Evolutionary conservation across 2,329 filamentous ascomycete genomes (phyloP), one percentile per base, ranked within the genome.

Genomic region (Ciborinia camelliae): DNA sequence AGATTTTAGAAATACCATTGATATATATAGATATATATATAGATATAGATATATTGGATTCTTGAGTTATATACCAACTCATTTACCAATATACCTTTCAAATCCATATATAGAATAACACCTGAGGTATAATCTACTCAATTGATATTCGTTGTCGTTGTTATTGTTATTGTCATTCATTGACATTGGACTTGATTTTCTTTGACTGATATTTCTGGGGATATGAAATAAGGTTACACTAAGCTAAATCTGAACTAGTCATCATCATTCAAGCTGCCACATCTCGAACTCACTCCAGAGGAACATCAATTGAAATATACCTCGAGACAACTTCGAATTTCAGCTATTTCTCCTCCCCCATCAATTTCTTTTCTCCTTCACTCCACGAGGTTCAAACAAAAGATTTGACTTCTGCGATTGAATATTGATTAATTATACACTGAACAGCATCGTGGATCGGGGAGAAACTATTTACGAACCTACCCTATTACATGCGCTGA

Each of bases 401-500:
- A 47, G 8, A 35, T 35, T n/a, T 18, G 7, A 35, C 4, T 47
- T 58, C 28, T 47, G 28, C 39, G 20, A 35, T 47, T 20, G 20
- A 26, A 12, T 18, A 7, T 32, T 28, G 20, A 35, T 47, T 20
- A 12, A 26, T 7, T 18, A 7, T 32, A 58, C 28, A 20, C 8
- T 14, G 26, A 45, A 47, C 8, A 10, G 15, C 61, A 50, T 47
- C 54, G 65, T 57, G 65, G 53, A 50, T 47, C 54, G 65, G 53
- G 65, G 53, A 66, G 67, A 47, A 65, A 52, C 65, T 64, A 67
- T 67, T 62, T 59, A 62, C 65, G 66, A 63, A 64, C 26, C 58
- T 41, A 47, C 26, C 39, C 14, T 14, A 51, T 41, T 63, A 39
- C 32, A 23, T 59, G 62, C 43, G 62, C 62, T 63, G 32, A 65